These are phyloP conservation scores for Passalora sequoiae DNA, from an alignment of 2,329 filamentous ascomycete genomes.

Conservation along the genomic window DNA sequence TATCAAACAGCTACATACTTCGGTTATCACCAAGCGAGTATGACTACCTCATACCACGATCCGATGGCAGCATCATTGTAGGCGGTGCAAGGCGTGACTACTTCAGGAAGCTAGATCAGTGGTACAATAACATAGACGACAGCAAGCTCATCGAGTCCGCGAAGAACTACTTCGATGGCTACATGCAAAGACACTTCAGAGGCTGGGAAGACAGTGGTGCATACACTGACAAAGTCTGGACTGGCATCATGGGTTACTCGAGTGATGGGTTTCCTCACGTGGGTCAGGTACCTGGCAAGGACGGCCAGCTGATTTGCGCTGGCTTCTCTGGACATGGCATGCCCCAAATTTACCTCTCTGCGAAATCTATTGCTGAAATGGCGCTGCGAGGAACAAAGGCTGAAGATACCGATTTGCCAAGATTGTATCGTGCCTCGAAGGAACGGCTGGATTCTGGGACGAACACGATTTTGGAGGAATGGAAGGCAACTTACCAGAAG, in stretches of 20 bases:
- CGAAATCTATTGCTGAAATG: slow-evolving; percentile 20
- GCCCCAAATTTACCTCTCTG: slow-evolving; percentile 23
- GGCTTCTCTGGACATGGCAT: slow-evolving; percentile 25
- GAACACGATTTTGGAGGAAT: slow-evolving; percentile 17
- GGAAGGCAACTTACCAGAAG: slow-evolving; percentile 11
- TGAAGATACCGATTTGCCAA: slow-evolving; percentile 18
- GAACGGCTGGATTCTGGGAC: slow-evolving; percentile 14
- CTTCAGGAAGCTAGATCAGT: slow-evolving; percentile 30
- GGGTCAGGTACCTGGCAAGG: slow-evolving; percentile 21
- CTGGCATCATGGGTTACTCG: slow-evolving; percentile 35
- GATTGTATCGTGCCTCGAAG: slow-evolving; percentile 15
- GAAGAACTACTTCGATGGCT: slow-evolving; percentile 43
- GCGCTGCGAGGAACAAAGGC: slow-evolving; percentile 9
- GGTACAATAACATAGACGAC: slow-evolving; percentile 48
- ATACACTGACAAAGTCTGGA: slow-evolving; percentile 39
- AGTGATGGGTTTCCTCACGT: slow-evolving; percentile 22
- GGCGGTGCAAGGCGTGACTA: slow-evolving; percentile 37
- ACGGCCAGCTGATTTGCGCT: slow-evolving; percentile 21
- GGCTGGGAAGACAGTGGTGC: slow-evolving; percentile 45
- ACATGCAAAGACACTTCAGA: slow-evolving; percentile 46
- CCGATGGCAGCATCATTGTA: slow-evolving; percentile 44
- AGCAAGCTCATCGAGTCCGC: slow-evolving; percentile 41
- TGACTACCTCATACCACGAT: slow-evolving; percentile 43
- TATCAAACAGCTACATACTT: slow-evolving; percentile 28
- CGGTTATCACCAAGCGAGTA: slow-evolving; percentile 20